Evolutionary conservation across 257 asterid genomes (phyloP).

Genomic region (Anisodus acutangulus): DNA sequence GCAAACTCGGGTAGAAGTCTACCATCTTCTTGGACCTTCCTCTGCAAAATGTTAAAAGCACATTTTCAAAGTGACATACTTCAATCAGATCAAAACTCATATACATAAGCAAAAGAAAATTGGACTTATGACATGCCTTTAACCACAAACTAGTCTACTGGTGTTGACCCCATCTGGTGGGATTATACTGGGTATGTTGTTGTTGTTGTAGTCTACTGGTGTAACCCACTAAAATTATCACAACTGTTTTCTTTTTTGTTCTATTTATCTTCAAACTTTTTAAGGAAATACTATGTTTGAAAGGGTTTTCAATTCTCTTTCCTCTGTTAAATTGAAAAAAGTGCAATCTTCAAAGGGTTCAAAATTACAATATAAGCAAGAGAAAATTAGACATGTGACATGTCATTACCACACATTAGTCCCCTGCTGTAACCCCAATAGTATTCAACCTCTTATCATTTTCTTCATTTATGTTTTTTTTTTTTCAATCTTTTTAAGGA

Average conservation of each 20-base stretch:
- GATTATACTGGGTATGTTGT: too few relatives aligned
- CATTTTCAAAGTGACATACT: conserved; percentile 28
- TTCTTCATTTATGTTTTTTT: neutral
- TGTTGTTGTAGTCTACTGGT: too few relatives aligned
- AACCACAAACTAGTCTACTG: neutral
- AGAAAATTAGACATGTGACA: neutral
- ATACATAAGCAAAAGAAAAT: conserved; percentile 3
- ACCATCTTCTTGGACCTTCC: conserved; percentile 72
- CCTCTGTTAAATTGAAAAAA: neutral
- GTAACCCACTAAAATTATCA: too few relatives aligned
- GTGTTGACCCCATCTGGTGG: neutral
- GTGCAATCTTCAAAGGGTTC: neutral
- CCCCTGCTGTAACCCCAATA: neutral
- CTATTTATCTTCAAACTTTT: neutral
- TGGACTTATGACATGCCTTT: neutral
- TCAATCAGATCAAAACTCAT: conserved; percentile 3
- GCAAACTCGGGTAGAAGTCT: conserved; percentile 81
- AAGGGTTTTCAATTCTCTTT: neutral
- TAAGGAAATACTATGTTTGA: neutral
- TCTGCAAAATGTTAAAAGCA: conserved; percentile 52
- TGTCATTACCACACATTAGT: neutral
- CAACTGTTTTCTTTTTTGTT: neutral
- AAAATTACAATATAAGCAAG: neutral
- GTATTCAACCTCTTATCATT: neutral
- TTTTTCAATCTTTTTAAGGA: neutral